Base-by-base conservation (phyloP, 805 yeast genomes). In the Candida glaebosa region DNA sequence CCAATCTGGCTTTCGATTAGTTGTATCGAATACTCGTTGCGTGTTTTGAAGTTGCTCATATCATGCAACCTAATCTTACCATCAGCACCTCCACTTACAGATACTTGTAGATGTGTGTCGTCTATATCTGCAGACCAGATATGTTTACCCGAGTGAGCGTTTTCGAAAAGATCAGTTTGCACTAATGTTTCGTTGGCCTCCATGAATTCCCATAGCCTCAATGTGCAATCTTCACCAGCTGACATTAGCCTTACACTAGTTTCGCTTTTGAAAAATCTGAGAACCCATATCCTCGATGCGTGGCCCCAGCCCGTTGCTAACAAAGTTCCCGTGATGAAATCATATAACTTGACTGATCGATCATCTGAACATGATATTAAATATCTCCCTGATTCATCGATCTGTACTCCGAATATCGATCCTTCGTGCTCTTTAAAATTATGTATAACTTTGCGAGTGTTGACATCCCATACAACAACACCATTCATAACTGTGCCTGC, bases 401-500 rank as follows among this genome's bases (percentile, higher is more conserved):
- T 68, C 14, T 73, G 72, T 3, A 89, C 89, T 20, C 84, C 86
- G 61, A 93, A 91, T 20, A 91, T 89, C 0, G 96, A 86, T 2
- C 99, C 99, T 58, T 84, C 89, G 63, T 93, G 99, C 0, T 82
- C 84, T 0, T 75, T 73, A 39, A 91, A 67, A 28, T 73, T 74
- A 50, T 81, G 79, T 2, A 78, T 18, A 6, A 83, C 65, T 22
- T 65, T 34, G 1, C 63, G 47, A 4, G 65, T 56, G 25, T 63
- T 61, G 18, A 79, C 54, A 36, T 79, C 79, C 98, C 98, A 91
- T 2, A 89, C 66, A 3, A 86, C 65, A 2, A 87, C 81, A 10
- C 97, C 96, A 37, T 83, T 82, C 82, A 90, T 81, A 2, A 91
- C 97, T 0, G 99, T 91, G 18, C 99, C 99, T 0, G 96, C 90